Evolutionary conservation across 768 basidiomycete species (phyloP).

Genomic region (Lepiota venenata): DNA sequence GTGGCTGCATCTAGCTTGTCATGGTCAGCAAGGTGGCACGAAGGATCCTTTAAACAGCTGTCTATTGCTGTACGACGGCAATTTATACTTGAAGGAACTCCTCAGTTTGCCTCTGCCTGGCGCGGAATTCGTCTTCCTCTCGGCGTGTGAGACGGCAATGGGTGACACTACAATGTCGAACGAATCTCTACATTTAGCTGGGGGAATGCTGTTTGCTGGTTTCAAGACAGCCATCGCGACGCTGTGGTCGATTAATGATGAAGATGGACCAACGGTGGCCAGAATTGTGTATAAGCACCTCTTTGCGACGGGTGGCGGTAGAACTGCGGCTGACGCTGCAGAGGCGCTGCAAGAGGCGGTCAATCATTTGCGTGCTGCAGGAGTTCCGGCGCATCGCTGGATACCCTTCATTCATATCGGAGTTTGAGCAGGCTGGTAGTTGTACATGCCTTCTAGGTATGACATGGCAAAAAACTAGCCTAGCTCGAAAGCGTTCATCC

Average conservation of each 20-base stretch:
- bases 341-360: constrained; percentile 18
- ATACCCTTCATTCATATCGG: constrained; percentile 22
- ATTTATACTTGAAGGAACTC: constrained; percentile 19
- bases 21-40: constrained; percentile 28
- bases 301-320: constrained; percentile 6
- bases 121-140: constrained; percentile 38
- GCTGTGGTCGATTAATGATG: constrained; percentile 40
- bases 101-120: constrained; percentile 19
- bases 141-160: constrained; percentile 42
- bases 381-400: constrained; percentile 17
- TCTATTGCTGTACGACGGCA: constrained; percentile 17
- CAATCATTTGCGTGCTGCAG: constrained; percentile 9
- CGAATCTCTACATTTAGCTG: constrained; percentile 36
- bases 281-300: constrained; percentile 17
- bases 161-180: constrained; percentile 25
- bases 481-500: too few relatives aligned
- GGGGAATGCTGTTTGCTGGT: constrained; percentile 34
- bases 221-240: constrained; percentile 34
- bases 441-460: background rate
- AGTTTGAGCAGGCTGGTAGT: constrained; percentile 4
- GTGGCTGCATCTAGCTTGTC: constrained; percentile 38
- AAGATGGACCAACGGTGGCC: constrained; percentile 30
- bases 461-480: too few relatives aligned
- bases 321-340: constrained; percentile 12
- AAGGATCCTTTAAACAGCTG: constrained; percentile 17